Conservation (phyloP, 2,329 filamentous ascomycete species). For the Xylaria sp. region DNA sequence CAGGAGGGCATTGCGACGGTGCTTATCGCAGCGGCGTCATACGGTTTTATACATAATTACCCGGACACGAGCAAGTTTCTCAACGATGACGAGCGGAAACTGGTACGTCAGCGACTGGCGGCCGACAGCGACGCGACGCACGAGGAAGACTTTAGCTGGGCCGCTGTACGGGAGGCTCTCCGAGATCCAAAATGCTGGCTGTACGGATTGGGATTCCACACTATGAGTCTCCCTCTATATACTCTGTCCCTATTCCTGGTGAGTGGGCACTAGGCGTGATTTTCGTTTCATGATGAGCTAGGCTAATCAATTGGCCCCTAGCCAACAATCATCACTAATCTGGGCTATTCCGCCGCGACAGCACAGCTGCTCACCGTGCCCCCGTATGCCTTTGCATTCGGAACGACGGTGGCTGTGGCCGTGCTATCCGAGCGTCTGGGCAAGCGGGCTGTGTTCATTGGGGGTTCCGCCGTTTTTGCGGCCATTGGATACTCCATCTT, state of each 20-base stretch:
- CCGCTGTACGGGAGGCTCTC: constrained; percentile 70
- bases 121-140: constrained; percentile 76
- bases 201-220: constrained; percentile 78
- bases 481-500: constrained; percentile 72
- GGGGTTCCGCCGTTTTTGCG: constrained; percentile 65
- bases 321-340: constrained; percentile 65
- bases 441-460: constrained; percentile 72
- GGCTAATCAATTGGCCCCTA: constrained; percentile 34
- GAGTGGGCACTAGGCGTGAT: constrained; percentile 39
- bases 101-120: constrained; percentile 71
- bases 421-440: constrained; percentile 68
- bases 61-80: constrained; percentile 70
- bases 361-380: constrained; percentile 72
- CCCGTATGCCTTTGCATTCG: constrained; percentile 71
- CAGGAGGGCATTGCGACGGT: constrained; percentile 68
- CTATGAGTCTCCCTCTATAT: constrained; percentile 73
- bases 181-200: constrained; percentile 78
- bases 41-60: constrained; percentile 75
- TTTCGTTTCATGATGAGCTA: not conserved
- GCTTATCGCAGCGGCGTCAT: constrained; percentile 60
- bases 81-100: constrained; percentile 63
- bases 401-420: constrained; percentile 68
- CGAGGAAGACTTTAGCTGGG: constrained; percentile 76
- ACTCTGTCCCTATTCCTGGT: constrained; percentile 67
- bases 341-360: constrained; percentile 64